phyloP scores from a whole-genome alignment of 768 basidiomycete genomes.

The Coprinellus aureogranulatus region DNA sequence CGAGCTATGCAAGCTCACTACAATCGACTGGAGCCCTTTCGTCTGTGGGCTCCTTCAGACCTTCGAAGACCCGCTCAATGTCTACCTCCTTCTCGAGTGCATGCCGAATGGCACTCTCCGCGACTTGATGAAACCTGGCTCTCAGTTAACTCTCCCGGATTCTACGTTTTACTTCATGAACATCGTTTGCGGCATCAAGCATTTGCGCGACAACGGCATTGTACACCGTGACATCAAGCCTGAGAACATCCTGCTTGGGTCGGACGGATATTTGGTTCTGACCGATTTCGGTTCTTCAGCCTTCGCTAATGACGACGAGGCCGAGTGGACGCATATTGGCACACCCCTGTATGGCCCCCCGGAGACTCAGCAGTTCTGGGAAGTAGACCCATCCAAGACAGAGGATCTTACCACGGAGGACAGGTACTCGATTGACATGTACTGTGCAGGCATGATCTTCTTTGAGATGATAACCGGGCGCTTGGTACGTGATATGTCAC shows the following conservation, averaged over 20 bases:
- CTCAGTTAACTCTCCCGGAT: constrained; percentile 6
- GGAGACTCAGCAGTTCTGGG: neutral
- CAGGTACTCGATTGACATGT: neutral
- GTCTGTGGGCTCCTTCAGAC: constrained; percentile 43
- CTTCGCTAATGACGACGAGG: constrained; percentile 16
- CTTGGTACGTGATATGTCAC: too few relatives aligned
- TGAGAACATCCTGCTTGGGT: constrained; percentile 56
- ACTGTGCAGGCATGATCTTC: neutral
- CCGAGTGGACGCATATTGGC: constrained; percentile 37
- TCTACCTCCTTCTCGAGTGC: constrained; percentile 53
- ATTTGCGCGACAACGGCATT: constrained; percentile 58
- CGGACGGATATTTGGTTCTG: constrained; percentile 53
- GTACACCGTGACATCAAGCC: constrained; percentile 73
- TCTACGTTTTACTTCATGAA: constrained; percentile 56
- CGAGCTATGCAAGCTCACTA: constrained; percentile 41
- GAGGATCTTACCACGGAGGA: neutral
- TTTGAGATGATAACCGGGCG: too few relatives aligned
- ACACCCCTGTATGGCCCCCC: constrained; percentile 37
- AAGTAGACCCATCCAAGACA: neutral
- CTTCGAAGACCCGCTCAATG: constrained; percentile 45
- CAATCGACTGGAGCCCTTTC: constrained; percentile 55
- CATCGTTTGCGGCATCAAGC: constrained; percentile 40
- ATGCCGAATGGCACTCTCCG: constrained; percentile 45
- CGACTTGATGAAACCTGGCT: constrained; percentile 27
- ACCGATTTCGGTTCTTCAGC: constrained; percentile 50